Evolutionary conservation across 129 eudicot genomes (phyloP).

Genomic region (Saposhnikovia divaricata): DNA sequence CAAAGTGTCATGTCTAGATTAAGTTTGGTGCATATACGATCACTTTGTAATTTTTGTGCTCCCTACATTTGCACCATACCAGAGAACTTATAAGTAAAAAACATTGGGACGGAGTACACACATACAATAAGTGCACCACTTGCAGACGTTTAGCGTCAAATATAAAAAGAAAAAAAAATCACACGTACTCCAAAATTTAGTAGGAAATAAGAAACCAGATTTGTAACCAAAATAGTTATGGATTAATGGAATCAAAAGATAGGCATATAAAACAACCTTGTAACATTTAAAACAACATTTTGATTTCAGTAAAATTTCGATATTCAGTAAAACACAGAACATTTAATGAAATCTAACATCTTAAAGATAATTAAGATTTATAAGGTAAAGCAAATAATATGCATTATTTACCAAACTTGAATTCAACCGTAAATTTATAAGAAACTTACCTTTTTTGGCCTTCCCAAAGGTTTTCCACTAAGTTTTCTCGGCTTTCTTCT

Average conservation of each 20-base stretch:
- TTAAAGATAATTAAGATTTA: not conserved
- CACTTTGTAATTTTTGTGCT: too few relatives aligned
- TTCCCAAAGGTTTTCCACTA: constrained; percentile 49
- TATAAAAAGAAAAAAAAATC: too few relatives aligned
- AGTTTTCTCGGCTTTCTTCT: constrained; percentile 29
- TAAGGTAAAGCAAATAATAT: not conserved
- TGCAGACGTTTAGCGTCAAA: too few relatives aligned
- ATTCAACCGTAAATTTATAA: not conserved
- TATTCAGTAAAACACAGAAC: not conserved
- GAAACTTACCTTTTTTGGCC: constrained; percentile 61
- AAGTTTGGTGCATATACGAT: too few relatives aligned
- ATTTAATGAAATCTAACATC: not conserved
- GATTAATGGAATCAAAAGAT: not conserved
- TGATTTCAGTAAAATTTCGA: not conserved
- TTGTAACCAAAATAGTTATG: not conserved
- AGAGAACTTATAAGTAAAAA: too few relatives aligned
- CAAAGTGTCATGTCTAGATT: too few relatives aligned
- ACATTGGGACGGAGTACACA: too few relatives aligned
- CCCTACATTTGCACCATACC: too few relatives aligned
- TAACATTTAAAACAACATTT: too few relatives aligned
- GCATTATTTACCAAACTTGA: not conserved
- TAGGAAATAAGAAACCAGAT: too few relatives aligned
- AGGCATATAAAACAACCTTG: not conserved
- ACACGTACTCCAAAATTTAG: too few relatives aligned
- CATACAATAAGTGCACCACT: too few relatives aligned